Percentiles rank a stretch among this genome's conserved stretches.
Evolutionary conservation across 2,329 filamentous ascomycete genomes (phyloP).

Genomic region (Fusarium scirpi): DNA sequence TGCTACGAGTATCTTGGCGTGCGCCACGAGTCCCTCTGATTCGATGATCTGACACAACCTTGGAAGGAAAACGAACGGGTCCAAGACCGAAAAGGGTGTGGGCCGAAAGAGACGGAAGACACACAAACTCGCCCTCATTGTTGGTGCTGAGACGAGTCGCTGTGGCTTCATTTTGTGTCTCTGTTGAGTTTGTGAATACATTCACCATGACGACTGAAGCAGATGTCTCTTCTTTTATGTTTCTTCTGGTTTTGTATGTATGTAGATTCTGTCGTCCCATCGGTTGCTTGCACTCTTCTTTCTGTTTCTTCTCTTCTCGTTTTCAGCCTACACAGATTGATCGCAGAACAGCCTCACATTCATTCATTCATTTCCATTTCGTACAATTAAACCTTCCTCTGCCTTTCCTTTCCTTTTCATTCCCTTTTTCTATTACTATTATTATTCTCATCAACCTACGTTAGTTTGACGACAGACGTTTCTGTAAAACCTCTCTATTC

Average conservation of each 20-base stretch:
- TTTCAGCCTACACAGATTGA: slow-evolving; percentile 21
- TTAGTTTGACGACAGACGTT: not conserved
- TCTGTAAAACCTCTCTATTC: not conserved
- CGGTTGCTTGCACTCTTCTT: not conserved
- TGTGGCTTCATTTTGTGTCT: slow-evolving; percentile 15
- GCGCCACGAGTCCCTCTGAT: slow-evolving; percentile 24
- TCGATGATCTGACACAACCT: slow-evolving; percentile 40
- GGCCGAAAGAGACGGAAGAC: not conserved
- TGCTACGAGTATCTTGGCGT: slow-evolving; percentile 27
- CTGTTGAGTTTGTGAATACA: slow-evolving; percentile 17
- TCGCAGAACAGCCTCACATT: slow-evolving; percentile 9
- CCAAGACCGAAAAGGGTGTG: slow-evolving; percentile 4
- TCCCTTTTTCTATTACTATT: too few species aligned
- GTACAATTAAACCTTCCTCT: not conserved
- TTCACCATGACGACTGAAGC: slow-evolving; percentile 35
- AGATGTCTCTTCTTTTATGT: not conserved
- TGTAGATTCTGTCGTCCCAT: slow-evolving; percentile 7
- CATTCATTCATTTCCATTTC: not conserved
- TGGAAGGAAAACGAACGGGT: slow-evolving; percentile 16
- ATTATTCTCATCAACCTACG: not conserved
- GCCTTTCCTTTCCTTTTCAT: not conserved
- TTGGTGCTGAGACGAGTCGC: slow-evolving; percentile 4
- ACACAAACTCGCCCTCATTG: not conserved
- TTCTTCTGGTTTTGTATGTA: not conserved
- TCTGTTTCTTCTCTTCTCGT: not conserved